Percentiles rank a stretch among this genome's conserved stretches.
Conservation (phyloP, 1,139 yeast genomes). For the Yamadazyma friedrichii region DNA sequence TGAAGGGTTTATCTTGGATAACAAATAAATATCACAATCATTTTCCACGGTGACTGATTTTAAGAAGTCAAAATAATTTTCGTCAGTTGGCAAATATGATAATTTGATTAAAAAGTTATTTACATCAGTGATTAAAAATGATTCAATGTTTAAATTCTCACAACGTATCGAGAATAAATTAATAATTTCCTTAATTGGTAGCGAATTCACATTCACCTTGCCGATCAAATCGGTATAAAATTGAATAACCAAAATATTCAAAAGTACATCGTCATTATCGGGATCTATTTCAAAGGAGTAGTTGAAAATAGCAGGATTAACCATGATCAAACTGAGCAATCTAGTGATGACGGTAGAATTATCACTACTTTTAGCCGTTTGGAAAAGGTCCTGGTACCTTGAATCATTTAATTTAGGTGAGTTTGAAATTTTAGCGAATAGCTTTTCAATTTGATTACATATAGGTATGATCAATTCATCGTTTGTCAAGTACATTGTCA, state of each 20-base stretch:
- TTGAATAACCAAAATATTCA: slow-evolving; percentile 24
- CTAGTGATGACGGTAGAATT: slow-evolving; percentile 22
- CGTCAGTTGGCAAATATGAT: slow-evolving; percentile 15
- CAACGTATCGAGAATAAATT: slow-evolving; percentile 13
- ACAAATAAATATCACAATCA: slow-evolving; percentile 20
- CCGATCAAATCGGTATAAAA: slow-evolving; percentile 27
- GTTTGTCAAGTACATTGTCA: slow-evolving; percentile 4
- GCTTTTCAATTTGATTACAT: slow-evolving; percentile 5
- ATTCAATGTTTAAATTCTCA: slow-evolving; percentile 13
- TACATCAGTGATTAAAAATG: slow-evolving; percentile 20
- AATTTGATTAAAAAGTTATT: slow-evolving; percentile 18
- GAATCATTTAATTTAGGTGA: neutral
- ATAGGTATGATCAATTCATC: slow-evolving; percentile 4
- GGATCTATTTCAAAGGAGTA: slow-evolving; percentile 9
- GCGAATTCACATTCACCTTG: slow-evolving; percentile 1
- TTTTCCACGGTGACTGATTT: neutral
- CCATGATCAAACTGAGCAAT: slow-evolving; percentile 23
- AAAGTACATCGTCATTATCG: slow-evolving; percentile 24
- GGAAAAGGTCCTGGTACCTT: slow-evolving; percentile 10
- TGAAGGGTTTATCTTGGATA: slow-evolving; percentile 25
- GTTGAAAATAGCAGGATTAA: slow-evolving; percentile 14
- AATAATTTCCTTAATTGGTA: slow-evolving; percentile 9
- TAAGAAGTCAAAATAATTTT: slow-evolving; percentile 9
- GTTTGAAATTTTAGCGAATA: slow-evolving; percentile 1
- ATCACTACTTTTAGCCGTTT: slow-evolving; percentile 7